Evolutionary conservation across 2,329 filamentous ascomycete species (phyloP).

Genomic region (Myriosclerotinia duriaeana): DNA sequence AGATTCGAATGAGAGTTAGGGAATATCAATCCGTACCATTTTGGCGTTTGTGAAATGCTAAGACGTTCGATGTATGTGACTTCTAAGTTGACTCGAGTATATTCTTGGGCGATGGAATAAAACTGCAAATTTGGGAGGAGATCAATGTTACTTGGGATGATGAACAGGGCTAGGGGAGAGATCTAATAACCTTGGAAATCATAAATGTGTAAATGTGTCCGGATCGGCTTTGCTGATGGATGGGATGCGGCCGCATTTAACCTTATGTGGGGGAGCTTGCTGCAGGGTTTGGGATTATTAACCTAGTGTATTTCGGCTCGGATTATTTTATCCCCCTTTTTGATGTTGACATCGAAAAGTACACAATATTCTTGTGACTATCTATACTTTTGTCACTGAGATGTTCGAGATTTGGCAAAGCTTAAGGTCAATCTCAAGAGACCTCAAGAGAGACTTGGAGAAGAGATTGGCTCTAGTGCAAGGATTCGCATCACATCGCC

Average conservation of each 20-base stretch:
- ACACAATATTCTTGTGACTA: too few relatives aligned
- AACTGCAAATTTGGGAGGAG: neutral
- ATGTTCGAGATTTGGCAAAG: too few relatives aligned
- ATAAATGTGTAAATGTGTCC: slow-evolving; percentile 12
- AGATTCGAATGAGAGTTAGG: neutral
- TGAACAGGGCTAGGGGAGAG: neutral
- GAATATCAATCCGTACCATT: slow-evolving; percentile 1
- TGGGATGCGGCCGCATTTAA: neutral
- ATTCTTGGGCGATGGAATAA: neutral
- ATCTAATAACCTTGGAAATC: neutral
- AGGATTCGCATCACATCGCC: too few relatives aligned
- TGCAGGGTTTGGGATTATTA: neutral
- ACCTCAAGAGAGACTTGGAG: too few relatives aligned
- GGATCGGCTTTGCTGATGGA: slow-evolving; percentile 9
- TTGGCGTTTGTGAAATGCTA: neutral
- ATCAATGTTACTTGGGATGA: neutral
- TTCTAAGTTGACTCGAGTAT: neutral
- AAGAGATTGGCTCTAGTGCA: too few relatives aligned
- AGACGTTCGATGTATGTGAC: too few relatives aligned
- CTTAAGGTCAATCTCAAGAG: too few relatives aligned
- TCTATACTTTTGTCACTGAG: too few relatives aligned
- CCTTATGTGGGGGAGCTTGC: slow-evolving; percentile 9
- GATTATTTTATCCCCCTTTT: neutral
- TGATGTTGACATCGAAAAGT: too few relatives aligned
- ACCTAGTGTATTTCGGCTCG: neutral